Percentiles rank a stretch among this genome's conserved stretches.
Evolutionary conservation across 139 green algal species (phyloP).

Genomic region (Chlamydomonas sphaeroides): DNA sequence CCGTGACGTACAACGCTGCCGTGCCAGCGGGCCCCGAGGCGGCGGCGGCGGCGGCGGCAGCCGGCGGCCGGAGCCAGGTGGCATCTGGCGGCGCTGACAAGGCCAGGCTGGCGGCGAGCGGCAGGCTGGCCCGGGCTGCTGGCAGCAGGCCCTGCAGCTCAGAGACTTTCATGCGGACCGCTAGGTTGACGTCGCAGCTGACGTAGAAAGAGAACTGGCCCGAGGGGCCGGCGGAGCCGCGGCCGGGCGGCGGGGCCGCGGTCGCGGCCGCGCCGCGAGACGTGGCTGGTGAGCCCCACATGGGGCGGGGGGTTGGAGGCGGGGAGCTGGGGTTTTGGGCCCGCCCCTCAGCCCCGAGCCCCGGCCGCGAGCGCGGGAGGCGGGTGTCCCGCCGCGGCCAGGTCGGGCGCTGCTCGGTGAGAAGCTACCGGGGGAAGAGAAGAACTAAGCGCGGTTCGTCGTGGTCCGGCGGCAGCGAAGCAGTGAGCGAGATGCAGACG

Average conservation of each 20-base stretch:
- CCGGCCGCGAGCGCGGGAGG: too few species aligned
- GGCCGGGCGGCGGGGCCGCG: background rate
- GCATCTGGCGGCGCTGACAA: too few species aligned
- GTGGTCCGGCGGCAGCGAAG: too few species aligned
- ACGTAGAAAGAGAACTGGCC: constrained; percentile 48
- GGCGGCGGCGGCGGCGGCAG: background rate
- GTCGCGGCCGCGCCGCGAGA: background rate
- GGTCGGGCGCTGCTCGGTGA: too few species aligned
- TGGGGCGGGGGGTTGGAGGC: background rate
- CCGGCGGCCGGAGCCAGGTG: background rate
- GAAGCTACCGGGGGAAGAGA: too few species aligned
- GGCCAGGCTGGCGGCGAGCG: background rate
- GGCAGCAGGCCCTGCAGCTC: constrained; percentile 63
- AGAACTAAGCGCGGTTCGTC: too few species aligned
- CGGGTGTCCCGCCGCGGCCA: too few species aligned
- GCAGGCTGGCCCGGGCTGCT: constrained; percentile 6
- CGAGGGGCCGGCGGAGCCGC: background rate
- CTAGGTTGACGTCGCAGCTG: constrained; percentile 79
- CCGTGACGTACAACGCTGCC: constrained; percentile 60
- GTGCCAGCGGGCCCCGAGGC: background rate
- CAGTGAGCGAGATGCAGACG: too few species aligned
- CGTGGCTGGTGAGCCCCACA: constrained; percentile 22
- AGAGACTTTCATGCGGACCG: constrained; percentile 69
- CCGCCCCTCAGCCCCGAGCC: too few species aligned
- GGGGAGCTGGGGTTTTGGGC: too few species aligned